phyloP scores from a whole-genome alignment of 768 basidiomycete species.

The Mycena belliarum region DNA sequence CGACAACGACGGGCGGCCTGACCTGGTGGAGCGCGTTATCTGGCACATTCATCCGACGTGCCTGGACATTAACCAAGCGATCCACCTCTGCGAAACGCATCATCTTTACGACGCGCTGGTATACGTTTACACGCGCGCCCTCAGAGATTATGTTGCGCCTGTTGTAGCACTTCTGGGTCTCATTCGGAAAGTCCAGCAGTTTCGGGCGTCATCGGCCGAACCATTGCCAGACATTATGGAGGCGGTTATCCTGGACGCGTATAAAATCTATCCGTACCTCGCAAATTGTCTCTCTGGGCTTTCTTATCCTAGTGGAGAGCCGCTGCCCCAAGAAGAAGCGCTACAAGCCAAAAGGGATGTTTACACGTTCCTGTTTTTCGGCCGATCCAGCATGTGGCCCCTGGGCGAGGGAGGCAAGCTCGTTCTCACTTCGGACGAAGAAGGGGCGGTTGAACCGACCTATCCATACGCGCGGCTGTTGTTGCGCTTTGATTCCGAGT shows the following conservation, averaged over 20 bases:
- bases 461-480: slow-evolving; percentile 89
- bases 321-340: slow-evolving; percentile 65
- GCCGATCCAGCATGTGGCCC: slow-evolving; percentile 80
- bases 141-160: slow-evolving; percentile 88
- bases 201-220: slow-evolving; percentile 42
- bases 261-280: slow-evolving; percentile 91
- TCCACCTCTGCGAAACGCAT: slow-evolving; percentile 80
- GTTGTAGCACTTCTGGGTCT: slow-evolving; percentile 82
- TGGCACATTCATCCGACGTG: slow-evolving; percentile 94
- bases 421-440: slow-evolving; percentile 73
- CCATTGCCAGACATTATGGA: slow-evolving; percentile 46
- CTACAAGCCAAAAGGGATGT: slow-evolving; percentile 68
- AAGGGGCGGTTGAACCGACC: slow-evolving; percentile 75
- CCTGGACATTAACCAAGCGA: slow-evolving; percentile 92
- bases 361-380: slow-evolving; percentile 84
- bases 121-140: slow-evolving; percentile 87
- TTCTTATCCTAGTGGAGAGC: slow-evolving; percentile 83
- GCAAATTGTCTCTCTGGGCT: slow-evolving; percentile 79
- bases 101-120: slow-evolving; percentile 91
- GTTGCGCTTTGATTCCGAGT: slow-evolving; percentile 88
- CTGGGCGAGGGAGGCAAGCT: slow-evolving; percentile 68
- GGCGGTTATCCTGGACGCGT: slow-evolving; percentile 67
- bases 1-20: slow-evolving; percentile 67
- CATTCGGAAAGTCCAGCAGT: slow-evolving; percentile 66
- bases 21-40: slow-evolving; percentile 84